Conservation (phyloP, 2,329 filamentous ascomycete genomes). For the Curvularia sp. region DNA sequence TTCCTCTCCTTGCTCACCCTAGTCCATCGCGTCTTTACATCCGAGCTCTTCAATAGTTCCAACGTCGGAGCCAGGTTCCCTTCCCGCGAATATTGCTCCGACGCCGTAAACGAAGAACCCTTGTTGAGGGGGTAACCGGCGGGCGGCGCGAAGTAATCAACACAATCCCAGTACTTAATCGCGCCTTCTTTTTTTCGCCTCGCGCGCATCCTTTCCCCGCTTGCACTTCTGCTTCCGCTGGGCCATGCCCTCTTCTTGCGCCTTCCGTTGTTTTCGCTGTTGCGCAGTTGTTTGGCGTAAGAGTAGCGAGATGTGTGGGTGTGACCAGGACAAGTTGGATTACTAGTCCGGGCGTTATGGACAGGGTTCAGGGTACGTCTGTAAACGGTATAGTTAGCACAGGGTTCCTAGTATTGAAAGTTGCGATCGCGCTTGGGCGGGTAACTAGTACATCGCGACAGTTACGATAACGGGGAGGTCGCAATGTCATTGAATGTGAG, state of each 20-base stretch:
- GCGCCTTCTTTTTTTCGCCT: constrained; percentile 1
- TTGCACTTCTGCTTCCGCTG: not conserved
- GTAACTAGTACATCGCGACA: constrained; percentile 2
- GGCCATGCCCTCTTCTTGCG: not conserved
- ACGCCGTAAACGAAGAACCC: not conserved
- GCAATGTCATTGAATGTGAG: not conserved
- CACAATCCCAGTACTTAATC: not conserved
- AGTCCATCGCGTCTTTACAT: not conserved
- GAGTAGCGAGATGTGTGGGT: constrained; percentile 11
- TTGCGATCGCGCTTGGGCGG: constrained; percentile 9
- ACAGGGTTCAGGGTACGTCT: constrained; percentile 25
- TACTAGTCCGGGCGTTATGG: constrained; percentile 36
- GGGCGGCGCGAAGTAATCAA: not conserved
- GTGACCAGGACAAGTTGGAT: constrained; percentile 24
- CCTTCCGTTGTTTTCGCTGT: not conserved
- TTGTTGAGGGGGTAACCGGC: not conserved
- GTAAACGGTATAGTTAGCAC: constrained; percentile 8
- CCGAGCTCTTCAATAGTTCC: constrained; percentile 4
- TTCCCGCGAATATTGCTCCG: not conserved
- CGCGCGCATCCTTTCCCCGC: not conserved
- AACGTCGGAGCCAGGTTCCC: constrained; percentile 1
- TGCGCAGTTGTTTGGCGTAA: constrained; percentile 10
- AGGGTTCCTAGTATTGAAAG: constrained; percentile 24
- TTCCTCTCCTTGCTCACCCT: not conserved
- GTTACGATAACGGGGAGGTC: not conserved